These are phyloP conservation scores for Podaxis rugospora DNA, from an alignment of 768 basidiomycete species.

Conservation along the genomic window DNA sequence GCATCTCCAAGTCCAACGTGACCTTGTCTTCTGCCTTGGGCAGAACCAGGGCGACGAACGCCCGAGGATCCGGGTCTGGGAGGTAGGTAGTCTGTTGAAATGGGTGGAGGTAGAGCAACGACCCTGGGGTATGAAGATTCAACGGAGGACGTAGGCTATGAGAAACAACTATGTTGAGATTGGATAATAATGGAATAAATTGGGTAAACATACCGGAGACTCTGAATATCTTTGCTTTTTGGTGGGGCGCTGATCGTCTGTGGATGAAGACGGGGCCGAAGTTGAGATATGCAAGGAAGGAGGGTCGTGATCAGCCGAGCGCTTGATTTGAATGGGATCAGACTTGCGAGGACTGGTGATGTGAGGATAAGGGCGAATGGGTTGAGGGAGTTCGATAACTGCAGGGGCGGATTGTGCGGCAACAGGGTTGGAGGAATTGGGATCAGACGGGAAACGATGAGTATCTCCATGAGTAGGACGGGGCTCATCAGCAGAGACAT, in stretches of 20 bases:
- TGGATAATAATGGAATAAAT: too few species aligned
- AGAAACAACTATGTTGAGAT: not conserved
- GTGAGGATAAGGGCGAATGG: constrained; percentile 9
- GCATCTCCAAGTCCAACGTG: not conserved
- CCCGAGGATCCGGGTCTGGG: not conserved
- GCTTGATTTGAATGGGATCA: constrained; percentile 16
- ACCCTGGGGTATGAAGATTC: not conserved
- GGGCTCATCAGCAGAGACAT: not conserved
- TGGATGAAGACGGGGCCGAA: constrained; percentile 14
- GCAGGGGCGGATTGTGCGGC: constrained; percentile 13
- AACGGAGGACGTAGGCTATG: not conserved
- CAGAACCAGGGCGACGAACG: constrained; percentile 5
- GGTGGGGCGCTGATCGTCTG: constrained; percentile 24
- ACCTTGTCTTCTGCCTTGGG: constrained; percentile 1
- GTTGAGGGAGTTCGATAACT: constrained; percentile 17
- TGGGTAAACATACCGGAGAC: constrained; percentile 20
- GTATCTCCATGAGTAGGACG: not conserved
- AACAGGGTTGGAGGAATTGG: constrained; percentile 9
- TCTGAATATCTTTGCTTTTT: constrained; percentile 44
- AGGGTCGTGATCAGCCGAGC: constrained; percentile 14
- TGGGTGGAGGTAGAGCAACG: constrained; percentile 6
- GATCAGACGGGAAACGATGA: constrained; percentile 7
- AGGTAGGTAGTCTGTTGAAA: not conserved
- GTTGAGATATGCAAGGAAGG: constrained; percentile 14
- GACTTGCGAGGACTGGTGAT: constrained; percentile 15